phyloP scores from a whole-genome alignment of 2,329 filamentous ascomycete genomes.

The Capronia coronata region DNA sequence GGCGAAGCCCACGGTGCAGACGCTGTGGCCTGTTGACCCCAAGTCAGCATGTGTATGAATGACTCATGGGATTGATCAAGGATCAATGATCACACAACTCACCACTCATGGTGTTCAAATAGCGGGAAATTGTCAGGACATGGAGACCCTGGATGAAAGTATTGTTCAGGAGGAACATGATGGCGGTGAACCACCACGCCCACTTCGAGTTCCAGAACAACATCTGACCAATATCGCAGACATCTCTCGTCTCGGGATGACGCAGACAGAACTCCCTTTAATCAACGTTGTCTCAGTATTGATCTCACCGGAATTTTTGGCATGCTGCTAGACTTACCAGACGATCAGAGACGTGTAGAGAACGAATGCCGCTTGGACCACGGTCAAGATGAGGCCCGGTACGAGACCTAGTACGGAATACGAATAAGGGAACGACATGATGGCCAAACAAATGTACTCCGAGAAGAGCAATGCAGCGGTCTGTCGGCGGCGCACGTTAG shows the following conservation, averaged over 20 bases:
- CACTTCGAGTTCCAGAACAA: slow-evolving; percentile 79
- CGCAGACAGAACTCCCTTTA: slow-evolving; percentile 80
- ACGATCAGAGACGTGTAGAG: slow-evolving; percentile 71
- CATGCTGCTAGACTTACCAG: slow-evolving; percentile 43
- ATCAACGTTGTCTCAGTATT: slow-evolving; percentile 16
- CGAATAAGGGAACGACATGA: slow-evolving; percentile 94
- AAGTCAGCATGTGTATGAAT: not conserved
- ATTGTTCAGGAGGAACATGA: slow-evolving; percentile 93
- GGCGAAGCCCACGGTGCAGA: slow-evolving; percentile 76
- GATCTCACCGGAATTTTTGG: slow-evolving; percentile 27
- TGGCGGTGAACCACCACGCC: slow-evolving; percentile 61
- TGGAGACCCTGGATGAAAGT: slow-evolving; percentile 67
- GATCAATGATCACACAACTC: not conserved
- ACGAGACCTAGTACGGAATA: slow-evolving; percentile 83
- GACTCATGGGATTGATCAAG: not conserved
- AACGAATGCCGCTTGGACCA: slow-evolving; percentile 69
- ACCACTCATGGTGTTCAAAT: slow-evolving; percentile 26
- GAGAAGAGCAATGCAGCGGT: slow-evolving; percentile 86
- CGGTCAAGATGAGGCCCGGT: slow-evolving; percentile 75
- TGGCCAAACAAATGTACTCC: slow-evolving; percentile 87
- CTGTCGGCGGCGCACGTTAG: slow-evolving; percentile 36
- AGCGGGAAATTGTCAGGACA: slow-evolving; percentile 26
- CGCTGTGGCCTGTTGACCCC: slow-evolving; percentile 47
- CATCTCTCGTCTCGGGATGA: slow-evolving; percentile 84
- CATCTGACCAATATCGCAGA: slow-evolving; percentile 93